These are phyloP conservation scores for Metschnikowia hibisci DNA, from an alignment of 805 yeast genomes.

Conservation along the genomic window DNA sequence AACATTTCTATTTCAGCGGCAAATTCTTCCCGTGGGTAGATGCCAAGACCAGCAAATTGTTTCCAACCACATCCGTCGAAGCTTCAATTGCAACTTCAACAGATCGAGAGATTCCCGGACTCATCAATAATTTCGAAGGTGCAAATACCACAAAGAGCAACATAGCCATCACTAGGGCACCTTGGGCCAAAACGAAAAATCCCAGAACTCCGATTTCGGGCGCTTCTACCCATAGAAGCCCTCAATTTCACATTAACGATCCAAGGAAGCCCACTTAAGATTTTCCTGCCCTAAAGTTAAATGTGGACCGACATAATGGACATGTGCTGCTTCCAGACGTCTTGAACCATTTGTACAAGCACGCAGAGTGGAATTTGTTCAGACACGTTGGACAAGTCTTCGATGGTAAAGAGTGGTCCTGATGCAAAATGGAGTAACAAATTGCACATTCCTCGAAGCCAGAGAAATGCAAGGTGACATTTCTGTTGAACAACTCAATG, in stretches of 20 bases:
- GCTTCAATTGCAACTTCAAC: neutral
- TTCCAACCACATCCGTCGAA: slow-evolving; percentile 6
- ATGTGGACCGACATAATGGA: slow-evolving; percentile 82
- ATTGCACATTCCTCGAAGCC: slow-evolving; percentile 97
- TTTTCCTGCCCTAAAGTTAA: slow-evolving; percentile 39
- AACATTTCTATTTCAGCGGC: slow-evolving; percentile 83
- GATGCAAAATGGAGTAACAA: slow-evolving; percentile 88
- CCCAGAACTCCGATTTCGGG: neutral
- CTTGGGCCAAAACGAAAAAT: slow-evolving; percentile 28
- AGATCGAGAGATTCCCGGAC: slow-evolving; percentile 15
- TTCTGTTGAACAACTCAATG: slow-evolving; percentile 62
- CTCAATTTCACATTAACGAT: neutral
- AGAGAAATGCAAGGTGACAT: slow-evolving; percentile 79
- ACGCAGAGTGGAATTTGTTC: slow-evolving; percentile 92
- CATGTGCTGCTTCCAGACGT: slow-evolving; percentile 90
- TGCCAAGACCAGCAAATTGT: slow-evolving; percentile 6
- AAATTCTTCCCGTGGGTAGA: slow-evolving; percentile 20
- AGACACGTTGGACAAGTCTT: slow-evolving; percentile 86
- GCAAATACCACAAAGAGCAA: slow-evolving; percentile 26
- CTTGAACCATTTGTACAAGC: slow-evolving; percentile 95
- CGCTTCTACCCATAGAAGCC: neutral
- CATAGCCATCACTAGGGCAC: slow-evolving; percentile 38
- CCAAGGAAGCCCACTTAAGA: slow-evolving; percentile 1
- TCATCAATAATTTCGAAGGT: slow-evolving; percentile 23
- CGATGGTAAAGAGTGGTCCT: slow-evolving; percentile 85